Evolutionary conservation across 306 rosid species (phyloP).

Genomic region (Morella rubra): DNA sequence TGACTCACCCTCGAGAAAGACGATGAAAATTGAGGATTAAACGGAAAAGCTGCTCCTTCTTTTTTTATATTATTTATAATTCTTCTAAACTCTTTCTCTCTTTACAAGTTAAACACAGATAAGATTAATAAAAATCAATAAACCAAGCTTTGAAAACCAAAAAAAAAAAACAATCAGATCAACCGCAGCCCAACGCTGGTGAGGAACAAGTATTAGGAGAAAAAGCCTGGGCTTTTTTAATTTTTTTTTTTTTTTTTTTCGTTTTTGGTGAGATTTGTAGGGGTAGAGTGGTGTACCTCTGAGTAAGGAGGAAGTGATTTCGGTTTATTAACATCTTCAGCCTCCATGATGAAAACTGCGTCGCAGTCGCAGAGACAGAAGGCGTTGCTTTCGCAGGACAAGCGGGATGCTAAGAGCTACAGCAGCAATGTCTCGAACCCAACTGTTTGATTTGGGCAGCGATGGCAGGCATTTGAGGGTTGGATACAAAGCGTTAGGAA

Average conservation of each 20-base stretch:
- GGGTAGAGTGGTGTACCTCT: conserved; percentile 49
- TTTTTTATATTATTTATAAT: not conserved
- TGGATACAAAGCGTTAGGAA: conserved; percentile 44
- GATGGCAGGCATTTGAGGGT: conserved; percentile 34
- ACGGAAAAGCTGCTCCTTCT: not conserved
- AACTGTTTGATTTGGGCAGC: conserved; percentile 39
- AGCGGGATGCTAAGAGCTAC: not conserved
- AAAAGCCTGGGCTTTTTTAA: not conserved
- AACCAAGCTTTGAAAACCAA: not conserved
- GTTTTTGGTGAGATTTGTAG: not conserved
- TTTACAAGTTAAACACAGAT: not conserved
- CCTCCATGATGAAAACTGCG: conserved; percentile 58
- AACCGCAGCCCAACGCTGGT: not conserved
- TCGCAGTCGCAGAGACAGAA: conserved; percentile 20
- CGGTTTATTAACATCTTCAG: conserved; percentile 51
- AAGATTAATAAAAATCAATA: not conserved
- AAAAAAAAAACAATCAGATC: not conserved
- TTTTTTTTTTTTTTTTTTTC: not conserved
- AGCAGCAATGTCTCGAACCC: not conserved
- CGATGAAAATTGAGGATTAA: not conserved
- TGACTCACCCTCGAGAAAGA: not conserved
- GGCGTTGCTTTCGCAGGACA: conserved; percentile 13
- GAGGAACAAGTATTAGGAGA: not conserved
- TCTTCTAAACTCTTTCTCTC: not conserved
- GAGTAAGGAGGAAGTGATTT: conserved; percentile 75